Percentiles rank a stretch among this genome's conserved stretches.
phyloP scores from a whole-genome alignment of 108 stramenopile species.

The Fragilariopsis cylindrus region DNA sequence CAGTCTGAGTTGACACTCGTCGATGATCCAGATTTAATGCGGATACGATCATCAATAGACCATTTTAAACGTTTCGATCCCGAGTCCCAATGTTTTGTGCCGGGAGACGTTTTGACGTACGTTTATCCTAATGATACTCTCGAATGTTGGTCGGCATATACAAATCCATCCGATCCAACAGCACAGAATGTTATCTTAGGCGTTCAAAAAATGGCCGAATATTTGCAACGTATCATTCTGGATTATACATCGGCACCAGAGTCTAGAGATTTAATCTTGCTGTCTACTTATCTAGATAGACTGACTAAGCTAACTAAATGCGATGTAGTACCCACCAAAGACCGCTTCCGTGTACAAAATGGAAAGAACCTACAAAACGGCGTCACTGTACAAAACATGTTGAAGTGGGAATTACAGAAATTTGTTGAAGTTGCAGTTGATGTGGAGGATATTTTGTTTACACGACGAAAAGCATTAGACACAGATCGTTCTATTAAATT shows the following conservation, averaged over 20 bases:
- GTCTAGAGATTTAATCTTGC: slow-evolving; percentile 23
- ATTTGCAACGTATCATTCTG: slow-evolving; percentile 28
- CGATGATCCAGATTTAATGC: slow-evolving; percentile 52
- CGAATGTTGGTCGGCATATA: not conserved
- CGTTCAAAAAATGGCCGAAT: slow-evolving; percentile 29
- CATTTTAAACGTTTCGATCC: slow-evolving; percentile 60
- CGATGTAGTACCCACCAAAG: slow-evolving; percentile 31
- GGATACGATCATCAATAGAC: slow-evolving; percentile 57
- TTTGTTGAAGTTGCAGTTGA: slow-evolving; percentile 47
- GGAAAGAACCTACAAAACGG: not conserved
- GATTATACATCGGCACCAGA: slow-evolving; percentile 39
- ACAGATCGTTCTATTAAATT: slow-evolving; percentile 45
- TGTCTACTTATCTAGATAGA: slow-evolving; percentile 27
- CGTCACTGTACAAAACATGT: slow-evolving; percentile 17
- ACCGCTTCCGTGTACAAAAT: slow-evolving; percentile 19
- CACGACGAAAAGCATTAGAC: slow-evolving; percentile 42
- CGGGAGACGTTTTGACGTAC: slow-evolving; percentile 55
- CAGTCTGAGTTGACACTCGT: slow-evolving; percentile 58
- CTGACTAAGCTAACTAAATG: slow-evolving; percentile 20
- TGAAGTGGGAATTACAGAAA: slow-evolving; percentile 38
- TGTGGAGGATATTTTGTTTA: slow-evolving; percentile 53
- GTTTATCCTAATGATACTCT: slow-evolving; percentile 68
- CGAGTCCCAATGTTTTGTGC: slow-evolving; percentile 38
- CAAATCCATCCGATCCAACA: slow-evolving; percentile 17
- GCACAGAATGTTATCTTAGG: slow-evolving; percentile 28